A percentile compares a stretch with the other conserved stretches of the same genome.
Conservation (phyloP, 164 flowering plant species). For the Kalanchoe fedtschenkoi region DNA sequence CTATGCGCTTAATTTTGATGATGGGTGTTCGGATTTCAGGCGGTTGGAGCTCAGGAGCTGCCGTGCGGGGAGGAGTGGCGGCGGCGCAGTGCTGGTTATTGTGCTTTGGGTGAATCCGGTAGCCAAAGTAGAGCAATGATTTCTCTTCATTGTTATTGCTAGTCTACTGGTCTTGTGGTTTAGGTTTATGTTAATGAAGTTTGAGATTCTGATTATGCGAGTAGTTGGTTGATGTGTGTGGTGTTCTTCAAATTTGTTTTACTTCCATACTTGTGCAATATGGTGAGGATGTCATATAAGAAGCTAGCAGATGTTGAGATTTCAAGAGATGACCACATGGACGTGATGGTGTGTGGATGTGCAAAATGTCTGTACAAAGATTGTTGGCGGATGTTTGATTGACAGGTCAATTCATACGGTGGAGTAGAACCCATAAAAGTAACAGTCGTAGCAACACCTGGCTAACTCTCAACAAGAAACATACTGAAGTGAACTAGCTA, state of each 20-base stretch:
- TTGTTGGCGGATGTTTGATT: too few species aligned
- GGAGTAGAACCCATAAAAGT: too few species aligned
- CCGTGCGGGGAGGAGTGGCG: neutral
- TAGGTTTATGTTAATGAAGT: constrained; percentile 1
- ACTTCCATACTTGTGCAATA: too few species aligned
- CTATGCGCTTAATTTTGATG: constrained; percentile 77
- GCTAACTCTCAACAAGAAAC: neutral
- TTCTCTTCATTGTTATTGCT: neutral
- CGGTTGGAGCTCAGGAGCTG: neutral
- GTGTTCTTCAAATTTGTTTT: too few species aligned
- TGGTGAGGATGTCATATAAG: too few species aligned
- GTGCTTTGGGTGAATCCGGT: neutral
- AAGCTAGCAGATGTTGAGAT: too few species aligned
- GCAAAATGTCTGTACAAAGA: too few species aligned
- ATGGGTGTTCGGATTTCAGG: constrained; percentile 24
- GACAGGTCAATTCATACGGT: too few species aligned
- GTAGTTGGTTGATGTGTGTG: too few species aligned
- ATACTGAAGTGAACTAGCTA: constrained; percentile 11
- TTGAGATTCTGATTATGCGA: neutral
- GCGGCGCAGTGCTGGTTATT: neutral
- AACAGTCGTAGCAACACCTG: too few species aligned
- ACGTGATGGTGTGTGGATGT: too few species aligned
- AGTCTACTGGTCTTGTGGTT: neutral
- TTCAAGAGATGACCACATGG: too few species aligned
- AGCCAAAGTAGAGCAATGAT: neutral